A percentile compares a stretch with the other conserved stretches of the same genome.
Evolutionary conservation across 2,329 filamentous ascomycete genomes (phyloP).

Genomic region (Tolypocladium album): DNA sequence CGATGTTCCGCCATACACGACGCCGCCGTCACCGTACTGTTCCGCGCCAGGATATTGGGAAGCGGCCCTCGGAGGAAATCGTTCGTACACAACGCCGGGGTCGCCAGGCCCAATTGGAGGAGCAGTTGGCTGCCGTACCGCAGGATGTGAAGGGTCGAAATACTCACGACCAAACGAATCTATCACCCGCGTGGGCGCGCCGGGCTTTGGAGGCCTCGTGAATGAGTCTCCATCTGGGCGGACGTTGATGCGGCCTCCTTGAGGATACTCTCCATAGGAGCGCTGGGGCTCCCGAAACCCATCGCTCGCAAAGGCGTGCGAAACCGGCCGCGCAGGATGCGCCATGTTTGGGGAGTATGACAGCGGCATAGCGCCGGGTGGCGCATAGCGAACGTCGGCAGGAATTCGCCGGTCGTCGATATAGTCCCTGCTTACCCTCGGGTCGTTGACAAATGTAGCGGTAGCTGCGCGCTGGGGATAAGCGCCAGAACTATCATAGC

Average conservation of each 20-base stretch:
- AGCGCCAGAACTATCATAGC: slow-evolving; percentile 19
- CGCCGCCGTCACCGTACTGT: slow-evolving; percentile 36
- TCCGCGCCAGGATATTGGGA: slow-evolving; percentile 37
- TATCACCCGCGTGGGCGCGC: slow-evolving; percentile 59
- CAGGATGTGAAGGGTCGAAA: slow-evolving; percentile 38
- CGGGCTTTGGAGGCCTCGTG: slow-evolving; percentile 40
- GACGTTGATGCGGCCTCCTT: slow-evolving; percentile 32
- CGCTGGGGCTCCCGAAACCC: slow-evolving; percentile 28
- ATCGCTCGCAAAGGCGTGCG: slow-evolving; percentile 30
- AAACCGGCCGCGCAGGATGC: slow-evolving; percentile 26
- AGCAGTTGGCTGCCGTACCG: slow-evolving; percentile 42
- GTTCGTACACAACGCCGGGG: slow-evolving; percentile 55
- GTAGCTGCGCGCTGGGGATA: slow-evolving; percentile 14
- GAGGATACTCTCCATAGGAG: slow-evolving; percentile 32
- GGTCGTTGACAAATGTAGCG: slow-evolving; percentile 13
- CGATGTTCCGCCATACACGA: slow-evolving; percentile 39
- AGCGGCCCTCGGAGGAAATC: slow-evolving; percentile 39
- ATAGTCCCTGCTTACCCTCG: slow-evolving; percentile 22
- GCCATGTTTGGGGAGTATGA: slow-evolving; percentile 26
- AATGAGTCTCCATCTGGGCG: slow-evolving; percentile 38
- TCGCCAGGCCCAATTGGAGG: slow-evolving; percentile 35
- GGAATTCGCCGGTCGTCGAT: slow-evolving; percentile 18
- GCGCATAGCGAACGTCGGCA: slow-evolving; percentile 20
- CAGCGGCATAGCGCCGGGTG: slow-evolving; percentile 23
- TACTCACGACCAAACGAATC: slow-evolving; percentile 81